phyloP scores from a whole-genome alignment of 73 alveolate species.

The Blepharisma japonicum region DNA sequence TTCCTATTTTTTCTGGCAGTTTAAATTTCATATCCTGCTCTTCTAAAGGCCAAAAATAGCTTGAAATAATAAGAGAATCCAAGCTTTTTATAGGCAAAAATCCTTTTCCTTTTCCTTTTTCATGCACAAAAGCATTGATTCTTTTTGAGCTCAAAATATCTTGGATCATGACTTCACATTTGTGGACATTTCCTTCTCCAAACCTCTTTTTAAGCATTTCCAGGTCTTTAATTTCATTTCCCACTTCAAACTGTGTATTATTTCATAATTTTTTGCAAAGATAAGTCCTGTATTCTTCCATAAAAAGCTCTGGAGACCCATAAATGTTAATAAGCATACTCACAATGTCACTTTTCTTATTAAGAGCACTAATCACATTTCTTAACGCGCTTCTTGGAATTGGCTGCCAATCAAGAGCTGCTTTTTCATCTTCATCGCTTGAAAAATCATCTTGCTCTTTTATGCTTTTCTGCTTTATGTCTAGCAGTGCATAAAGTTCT shows the following conservation, averaged over 20 bases:
- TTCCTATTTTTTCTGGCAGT: constrained; percentile 59
- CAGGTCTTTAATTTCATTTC: constrained; percentile 73
- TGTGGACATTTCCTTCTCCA: constrained; percentile 75
- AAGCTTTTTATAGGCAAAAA: constrained; percentile 46
- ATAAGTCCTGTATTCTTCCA: constrained; percentile 81
- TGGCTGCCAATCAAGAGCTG: constrained; percentile 91
- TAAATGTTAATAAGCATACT: constrained; percentile 83
- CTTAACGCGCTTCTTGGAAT: constrained; percentile 63
- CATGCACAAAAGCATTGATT: constrained; percentile 40
- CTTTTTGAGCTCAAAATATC: constrained; percentile 83
- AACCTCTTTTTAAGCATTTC: constrained; percentile 83
- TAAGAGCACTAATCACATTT: constrained; percentile 70
- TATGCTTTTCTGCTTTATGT: constrained; percentile 38
- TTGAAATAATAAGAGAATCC: constrained; percentile 49
- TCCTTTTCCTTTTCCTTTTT: constrained; percentile 39
- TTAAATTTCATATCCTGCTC: constrained; percentile 50
- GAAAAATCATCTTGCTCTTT: constrained; percentile 71
- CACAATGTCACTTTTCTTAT: constrained; percentile 81
- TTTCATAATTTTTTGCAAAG: constrained; percentile 69
- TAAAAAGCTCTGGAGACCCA: constrained; percentile 84
- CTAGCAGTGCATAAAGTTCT: constrained; percentile 77
- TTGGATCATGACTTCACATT: constrained; percentile 85
- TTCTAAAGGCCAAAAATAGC: constrained; percentile 62
- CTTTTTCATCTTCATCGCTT: constrained; percentile 85
- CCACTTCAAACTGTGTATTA: constrained; percentile 59